Percentiles rank a stretch among this genome's conserved stretches.
These are phyloP conservation scores for Pleurotus eryngii DNA, from an alignment of 768 basidiomycete genomes.

Conservation along the genomic window DNA sequence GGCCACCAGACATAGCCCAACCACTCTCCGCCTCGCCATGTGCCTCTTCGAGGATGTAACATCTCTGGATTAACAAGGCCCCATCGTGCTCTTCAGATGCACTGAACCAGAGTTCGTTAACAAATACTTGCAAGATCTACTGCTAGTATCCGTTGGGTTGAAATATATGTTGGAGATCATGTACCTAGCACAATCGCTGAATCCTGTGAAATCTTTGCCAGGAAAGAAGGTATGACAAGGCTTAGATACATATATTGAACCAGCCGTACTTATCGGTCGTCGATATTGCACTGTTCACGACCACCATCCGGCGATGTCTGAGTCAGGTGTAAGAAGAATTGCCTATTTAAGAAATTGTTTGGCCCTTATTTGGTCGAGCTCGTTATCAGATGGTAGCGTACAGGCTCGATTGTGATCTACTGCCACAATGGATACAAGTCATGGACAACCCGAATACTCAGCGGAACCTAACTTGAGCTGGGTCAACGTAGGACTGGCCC, in stretches of 20 bases:
- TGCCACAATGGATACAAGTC: too few species aligned
- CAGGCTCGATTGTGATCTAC: too few species aligned
- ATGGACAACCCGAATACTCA: neutral
- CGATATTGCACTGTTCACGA: too few species aligned
- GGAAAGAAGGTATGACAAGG: slow-evolving; percentile 22
- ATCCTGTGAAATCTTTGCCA: slow-evolving; percentile 15
- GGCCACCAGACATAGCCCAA: slow-evolving; percentile 5
- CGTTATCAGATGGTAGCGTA: too few species aligned
- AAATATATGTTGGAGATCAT: slow-evolving; percentile 11
- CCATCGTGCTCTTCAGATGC: slow-evolving; percentile 26
- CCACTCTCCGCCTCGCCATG: slow-evolving; percentile 20
- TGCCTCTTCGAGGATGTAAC: slow-evolving; percentile 29
- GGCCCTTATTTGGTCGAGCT: too few species aligned
- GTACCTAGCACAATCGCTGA: slow-evolving; percentile 19
- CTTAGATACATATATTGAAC: too few species aligned
- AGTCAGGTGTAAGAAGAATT: too few species aligned
- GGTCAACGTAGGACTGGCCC: slow-evolving; percentile 73
- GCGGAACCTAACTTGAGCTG: slow-evolving; percentile 41
- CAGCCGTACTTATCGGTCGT: too few species aligned
- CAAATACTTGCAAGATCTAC: neutral
- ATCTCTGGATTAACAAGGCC: slow-evolving; percentile 28
- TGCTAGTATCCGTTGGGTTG: neutral
- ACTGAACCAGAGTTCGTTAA: slow-evolving; percentile 12
- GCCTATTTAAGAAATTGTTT: too few species aligned
- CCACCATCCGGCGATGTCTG: too few species aligned